Percentiles rank a stretch among this genome's conserved stretches.
Evolutionary conservation across 192 early-diverging fungal genomes (phyloP).

Genomic region (Coemansia brasiliensis): DNA sequence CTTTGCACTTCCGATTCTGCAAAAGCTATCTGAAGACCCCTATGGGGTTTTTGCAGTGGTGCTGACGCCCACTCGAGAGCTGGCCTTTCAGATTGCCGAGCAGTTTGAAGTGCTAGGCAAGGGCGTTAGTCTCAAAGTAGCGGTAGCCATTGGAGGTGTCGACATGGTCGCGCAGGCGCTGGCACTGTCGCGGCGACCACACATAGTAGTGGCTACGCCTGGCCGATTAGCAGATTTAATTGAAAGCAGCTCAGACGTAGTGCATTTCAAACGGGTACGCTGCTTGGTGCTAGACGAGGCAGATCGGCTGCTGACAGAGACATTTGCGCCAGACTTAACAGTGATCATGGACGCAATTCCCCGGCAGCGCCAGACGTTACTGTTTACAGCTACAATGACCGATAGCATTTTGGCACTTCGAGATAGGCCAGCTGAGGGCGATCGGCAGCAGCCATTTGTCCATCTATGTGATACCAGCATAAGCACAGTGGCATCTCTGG

Average conservation of each 20-base stretch:
- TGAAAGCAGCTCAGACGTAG: constrained; percentile 68
- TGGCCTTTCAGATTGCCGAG: constrained; percentile 98
- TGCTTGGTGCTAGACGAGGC: constrained; percentile 97
- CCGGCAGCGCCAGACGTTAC: constrained; percentile 81
- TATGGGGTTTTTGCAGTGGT: constrained; percentile 97
- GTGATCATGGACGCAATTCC: constrained; percentile 79
- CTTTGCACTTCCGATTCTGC: constrained; percentile 96
- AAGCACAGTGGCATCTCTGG: constrained; percentile 80
- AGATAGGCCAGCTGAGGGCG: constrained; percentile 27
- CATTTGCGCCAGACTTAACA: constrained; percentile 81
- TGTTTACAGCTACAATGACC: constrained; percentile 98
- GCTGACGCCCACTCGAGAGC: constrained; percentile 92
- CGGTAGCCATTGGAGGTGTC: constrained; percentile 87
- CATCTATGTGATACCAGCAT: constrained; percentile 48
- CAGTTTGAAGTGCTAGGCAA: constrained; percentile 94
- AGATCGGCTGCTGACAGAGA: constrained; percentile 83
- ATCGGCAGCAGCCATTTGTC: constrained; percentile 29
- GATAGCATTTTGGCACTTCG: constrained; percentile 76
- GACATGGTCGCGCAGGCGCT: constrained; percentile 95
- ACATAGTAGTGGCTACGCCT: constrained; percentile 93
- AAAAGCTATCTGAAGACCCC: constrained; percentile 92
- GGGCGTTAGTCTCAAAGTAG: constrained; percentile 78
- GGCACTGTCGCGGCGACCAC: constrained; percentile 79
- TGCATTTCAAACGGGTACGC: constrained; percentile 70
- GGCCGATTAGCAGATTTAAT: constrained; percentile 94